Base-by-base conservation (phyloP, 495 filamentous ascomycete species). In the Pseudomonodictys pantanalensis region DNA sequence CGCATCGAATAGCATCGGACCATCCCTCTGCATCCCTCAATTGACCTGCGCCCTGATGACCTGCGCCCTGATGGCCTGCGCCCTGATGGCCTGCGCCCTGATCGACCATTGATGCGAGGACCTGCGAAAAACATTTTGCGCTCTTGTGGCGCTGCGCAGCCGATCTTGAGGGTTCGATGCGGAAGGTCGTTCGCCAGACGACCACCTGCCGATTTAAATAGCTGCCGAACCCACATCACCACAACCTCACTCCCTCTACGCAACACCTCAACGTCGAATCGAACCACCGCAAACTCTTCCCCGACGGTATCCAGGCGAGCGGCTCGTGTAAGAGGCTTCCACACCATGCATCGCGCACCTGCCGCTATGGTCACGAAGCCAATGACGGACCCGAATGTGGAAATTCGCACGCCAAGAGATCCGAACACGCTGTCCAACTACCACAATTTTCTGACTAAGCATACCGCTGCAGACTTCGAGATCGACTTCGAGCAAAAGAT, bases 341-440 rank as follows among this genome's bases (percentile, higher is more conserved):
- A 42, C 17, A 43, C 43, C 2, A 54, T 64, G 47, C 61, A 64
- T 64, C 61, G 55, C 28, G 48, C 55, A 11, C 61, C 61, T 15
- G 55, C 61, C 1, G 61, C 55, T 4, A 58, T 64, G 61, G 49
- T 59, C 15, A 43, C 42, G 1, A 53, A 38, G 11, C 47, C 55
- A 1, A 43, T 51, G 39, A 24, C 39, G 12, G 59, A 50, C 15
- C 54, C 55, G 4, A 45, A 58, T 51, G 18, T 64, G 20, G 35
- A 29, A 15, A 64, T 64, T 38, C 46, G 12, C 4, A 60, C 56
- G 30, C 63, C 66, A 10, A 29, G 64, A 30, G 92, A 98, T 72
- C 92, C 92, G 12, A 96, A 92, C 69, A 96, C 92, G 24, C 77
- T 93, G 17, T 88, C 89, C 68, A 98, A 98, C 74, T 95, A 96